phyloP scores from a whole-genome alignment of 345 rosid species.

The Acer yangbiense region DNA sequence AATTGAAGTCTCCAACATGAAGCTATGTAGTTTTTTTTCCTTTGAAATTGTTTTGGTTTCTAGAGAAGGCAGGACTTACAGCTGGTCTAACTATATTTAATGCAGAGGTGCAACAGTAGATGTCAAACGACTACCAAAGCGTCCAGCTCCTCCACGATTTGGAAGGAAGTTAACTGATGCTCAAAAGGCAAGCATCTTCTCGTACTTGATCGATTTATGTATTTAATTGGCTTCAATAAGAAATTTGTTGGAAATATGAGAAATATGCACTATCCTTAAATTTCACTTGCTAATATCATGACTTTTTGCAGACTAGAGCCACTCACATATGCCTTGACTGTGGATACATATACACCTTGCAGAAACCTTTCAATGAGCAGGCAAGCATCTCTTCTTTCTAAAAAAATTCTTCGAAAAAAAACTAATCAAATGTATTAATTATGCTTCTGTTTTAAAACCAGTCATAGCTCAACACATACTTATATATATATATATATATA shows the following conservation, averaged over 20 bases:
- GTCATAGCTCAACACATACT: background rate
- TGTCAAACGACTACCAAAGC: slow-evolving; percentile 80
- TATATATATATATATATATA: too few relatives aligned
- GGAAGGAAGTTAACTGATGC: slow-evolving; percentile 90
- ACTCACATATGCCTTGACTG: slow-evolving; percentile 96
- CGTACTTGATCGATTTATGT: background rate
- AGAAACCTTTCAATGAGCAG: slow-evolving; percentile 89
- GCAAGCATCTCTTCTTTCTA: slow-evolving; percentile 31
- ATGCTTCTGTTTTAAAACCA: background rate
- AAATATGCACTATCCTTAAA: background rate
- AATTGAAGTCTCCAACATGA: background rate
- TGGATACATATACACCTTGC: slow-evolving; percentile 80
- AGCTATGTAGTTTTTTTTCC: background rate
- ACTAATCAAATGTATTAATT: background rate
- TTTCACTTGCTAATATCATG: slow-evolving; percentile 3
- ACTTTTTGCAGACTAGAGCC: slow-evolving; percentile 74
- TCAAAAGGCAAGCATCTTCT: slow-evolving; percentile 60
- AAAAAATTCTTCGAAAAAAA: background rate
- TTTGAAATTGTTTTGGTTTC: background rate
- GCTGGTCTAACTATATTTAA: background rate
- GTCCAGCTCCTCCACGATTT: slow-evolving; percentile 96
- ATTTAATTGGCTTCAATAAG: background rate
- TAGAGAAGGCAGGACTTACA: background rate
- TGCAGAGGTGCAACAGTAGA: slow-evolving; percentile 88
- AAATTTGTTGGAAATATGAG: background rate